Conservation (phyloP, 73 alveolate genomes). For the Stentor coeruleus region DNA sequence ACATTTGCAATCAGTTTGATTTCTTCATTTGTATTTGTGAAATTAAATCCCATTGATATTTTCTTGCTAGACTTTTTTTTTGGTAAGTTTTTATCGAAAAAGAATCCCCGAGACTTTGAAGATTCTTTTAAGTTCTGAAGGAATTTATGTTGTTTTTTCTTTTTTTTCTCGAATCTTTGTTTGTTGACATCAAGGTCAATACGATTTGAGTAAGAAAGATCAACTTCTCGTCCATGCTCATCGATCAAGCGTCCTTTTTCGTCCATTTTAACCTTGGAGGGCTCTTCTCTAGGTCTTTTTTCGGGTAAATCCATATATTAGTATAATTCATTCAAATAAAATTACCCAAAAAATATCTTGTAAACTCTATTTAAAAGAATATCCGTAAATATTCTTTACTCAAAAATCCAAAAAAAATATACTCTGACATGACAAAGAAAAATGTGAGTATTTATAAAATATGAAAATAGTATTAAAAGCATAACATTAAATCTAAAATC, state of each 20-base stretch:
- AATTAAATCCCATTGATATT: neutral
- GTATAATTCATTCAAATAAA: too few species aligned
- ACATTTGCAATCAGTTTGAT: slow-evolving; percentile 44
- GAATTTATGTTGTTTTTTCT: slow-evolving; percentile 27
- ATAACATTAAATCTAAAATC: too few species aligned
- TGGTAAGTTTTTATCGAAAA: slow-evolving; percentile 55
- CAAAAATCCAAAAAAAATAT: too few species aligned
- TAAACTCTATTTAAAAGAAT: too few species aligned
- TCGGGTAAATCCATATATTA: too few species aligned
- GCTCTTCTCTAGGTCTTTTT: neutral
- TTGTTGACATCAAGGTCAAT: slow-evolving; percentile 22
- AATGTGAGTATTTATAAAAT: too few species aligned
- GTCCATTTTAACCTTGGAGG: slow-evolving; percentile 33
- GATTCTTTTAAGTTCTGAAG: slow-evolving; percentile 22
- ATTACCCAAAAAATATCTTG: too few species aligned
- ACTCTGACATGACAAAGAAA: too few species aligned
- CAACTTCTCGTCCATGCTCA: slow-evolving; percentile 28
- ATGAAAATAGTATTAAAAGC: too few species aligned
- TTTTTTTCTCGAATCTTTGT: slow-evolving; percentile 33
- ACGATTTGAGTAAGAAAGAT: neutral
- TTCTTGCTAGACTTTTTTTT: slow-evolving; percentile 41
- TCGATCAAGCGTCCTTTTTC: slow-evolving; percentile 37
- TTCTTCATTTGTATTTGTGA: neutral
- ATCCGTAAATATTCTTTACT: too few species aligned
- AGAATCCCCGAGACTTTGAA: slow-evolving; percentile 33